These are phyloP conservation scores for Nannochloropsis gaditana DNA, from an alignment of 108 stramenopile species.

Conservation along the genomic window DNA sequence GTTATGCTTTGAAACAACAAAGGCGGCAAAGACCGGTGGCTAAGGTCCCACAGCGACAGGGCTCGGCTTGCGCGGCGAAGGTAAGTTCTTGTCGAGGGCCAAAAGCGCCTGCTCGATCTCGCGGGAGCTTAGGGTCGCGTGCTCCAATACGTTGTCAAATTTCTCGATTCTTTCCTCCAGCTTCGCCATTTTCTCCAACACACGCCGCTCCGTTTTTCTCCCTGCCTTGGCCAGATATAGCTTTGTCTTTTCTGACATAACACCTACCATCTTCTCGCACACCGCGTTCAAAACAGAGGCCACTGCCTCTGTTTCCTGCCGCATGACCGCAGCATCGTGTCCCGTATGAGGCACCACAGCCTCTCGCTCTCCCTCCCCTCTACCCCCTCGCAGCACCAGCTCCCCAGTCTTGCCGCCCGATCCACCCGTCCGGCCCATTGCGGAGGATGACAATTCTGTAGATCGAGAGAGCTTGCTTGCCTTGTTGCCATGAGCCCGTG, in stretches of 20 bases:
- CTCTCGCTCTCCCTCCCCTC: background rate
- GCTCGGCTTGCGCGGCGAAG: background rate
- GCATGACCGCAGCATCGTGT: background rate
- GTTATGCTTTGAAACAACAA: too few relatives aligned
- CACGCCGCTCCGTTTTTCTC: background rate
- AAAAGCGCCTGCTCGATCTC: constrained; percentile 8
- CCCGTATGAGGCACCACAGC: background rate
- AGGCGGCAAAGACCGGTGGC: too few relatives aligned
- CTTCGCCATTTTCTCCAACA: constrained; percentile 3
- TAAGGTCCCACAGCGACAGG: background rate
- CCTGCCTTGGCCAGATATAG: background rate
- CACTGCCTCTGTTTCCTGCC: background rate
- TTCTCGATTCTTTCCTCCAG: background rate
- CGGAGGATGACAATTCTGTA: background rate
- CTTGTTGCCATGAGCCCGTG: too few relatives aligned
- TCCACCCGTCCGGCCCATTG: background rate
- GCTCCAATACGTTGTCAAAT: constrained; percentile 4
- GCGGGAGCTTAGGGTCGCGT: background rate
- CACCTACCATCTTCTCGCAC: background rate
- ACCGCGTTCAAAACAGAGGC: background rate
- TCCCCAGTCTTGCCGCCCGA: background rate
- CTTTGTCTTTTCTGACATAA: background rate
- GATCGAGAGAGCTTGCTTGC: constrained; percentile 13
- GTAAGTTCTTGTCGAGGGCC: background rate
- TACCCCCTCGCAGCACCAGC: background rate